A percentile compares a stretch with the other conserved stretches of the same genome.
These are phyloP conservation scores for apple (Malus domestica) DNA, from an alignment of 306 rosid species.

Conservation along the genomic window DNA sequence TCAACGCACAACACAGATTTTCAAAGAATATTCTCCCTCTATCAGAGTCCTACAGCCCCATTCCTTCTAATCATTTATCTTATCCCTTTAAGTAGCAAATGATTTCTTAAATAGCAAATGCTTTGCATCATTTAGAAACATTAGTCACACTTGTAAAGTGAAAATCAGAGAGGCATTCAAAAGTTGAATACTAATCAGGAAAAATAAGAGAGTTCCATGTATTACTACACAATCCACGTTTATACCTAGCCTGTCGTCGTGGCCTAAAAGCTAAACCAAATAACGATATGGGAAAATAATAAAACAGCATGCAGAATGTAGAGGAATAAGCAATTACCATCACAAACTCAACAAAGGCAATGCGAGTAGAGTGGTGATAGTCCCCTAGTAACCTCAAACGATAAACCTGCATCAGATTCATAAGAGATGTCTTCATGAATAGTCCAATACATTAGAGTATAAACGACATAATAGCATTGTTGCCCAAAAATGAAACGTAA, in stretches of 20 bases:
- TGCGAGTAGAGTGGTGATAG: conserved; percentile 96
- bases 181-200: neutral
- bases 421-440: neutral
- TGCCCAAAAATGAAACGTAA: neutral
- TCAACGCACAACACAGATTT: neutral
- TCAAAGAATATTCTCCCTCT: neutral
- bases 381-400: conserved; percentile 97
- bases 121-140: neutral
- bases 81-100: neutral
- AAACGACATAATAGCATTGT: neutral
- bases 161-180: neutral
- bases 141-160: neutral
- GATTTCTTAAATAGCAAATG: neutral
- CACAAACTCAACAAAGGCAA: conserved; percentile 90
- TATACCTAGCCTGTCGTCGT: neutral
- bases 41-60: neutral
- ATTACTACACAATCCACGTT: neutral
- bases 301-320: conserved; percentile 2
- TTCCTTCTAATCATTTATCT: neutral
- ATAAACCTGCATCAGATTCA: conserved; percentile 49
- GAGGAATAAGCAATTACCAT: conserved; percentile 44
- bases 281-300: neutral
- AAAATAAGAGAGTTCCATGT: neutral
- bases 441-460: neutral
- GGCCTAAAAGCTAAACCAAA: neutral